Conservation (phyloP, 2,329 filamentous ascomycete species). For the Arthrobotrys iridis region DNA sequence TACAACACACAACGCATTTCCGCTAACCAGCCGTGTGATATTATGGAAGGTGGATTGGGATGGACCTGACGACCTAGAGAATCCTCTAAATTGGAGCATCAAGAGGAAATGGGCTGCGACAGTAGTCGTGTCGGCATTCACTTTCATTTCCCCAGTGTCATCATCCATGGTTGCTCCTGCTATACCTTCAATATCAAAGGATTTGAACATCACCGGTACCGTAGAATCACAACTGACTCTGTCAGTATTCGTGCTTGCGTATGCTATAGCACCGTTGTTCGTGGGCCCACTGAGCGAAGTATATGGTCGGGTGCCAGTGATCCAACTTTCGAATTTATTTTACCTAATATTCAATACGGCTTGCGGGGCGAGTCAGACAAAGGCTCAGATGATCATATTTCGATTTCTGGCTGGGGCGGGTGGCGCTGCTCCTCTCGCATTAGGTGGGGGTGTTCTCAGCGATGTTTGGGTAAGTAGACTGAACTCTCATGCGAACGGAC, state of each 20-base stretch:
- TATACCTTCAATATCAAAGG: slow-evolving; percentile 66
- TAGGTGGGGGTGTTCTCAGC: slow-evolving; percentile 60
- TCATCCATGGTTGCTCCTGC: slow-evolving; percentile 70
- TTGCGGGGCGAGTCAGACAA: slow-evolving; percentile 68
- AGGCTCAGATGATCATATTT: slow-evolving; percentile 68
- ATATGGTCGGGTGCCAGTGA: slow-evolving; percentile 67
- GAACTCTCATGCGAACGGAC: background rate
- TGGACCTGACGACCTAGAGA: slow-evolving; percentile 63
- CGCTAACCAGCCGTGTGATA: background rate
- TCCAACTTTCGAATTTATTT: slow-evolving; percentile 68
- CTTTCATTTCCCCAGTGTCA: slow-evolving; percentile 72
- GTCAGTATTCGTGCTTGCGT: slow-evolving; percentile 69
- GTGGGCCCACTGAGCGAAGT: slow-evolving; percentile 68
- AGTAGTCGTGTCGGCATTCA: slow-evolving; percentile 68
- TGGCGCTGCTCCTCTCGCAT: slow-evolving; percentile 68
- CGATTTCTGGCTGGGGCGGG: slow-evolving; percentile 70
- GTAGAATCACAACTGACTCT: slow-evolving; percentile 65
- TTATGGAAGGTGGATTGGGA: slow-evolving; percentile 39
- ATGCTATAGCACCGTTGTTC: slow-evolving; percentile 67
- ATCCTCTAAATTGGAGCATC: slow-evolving; percentile 69
- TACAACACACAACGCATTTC: slow-evolving; percentile 45
- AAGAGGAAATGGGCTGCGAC: slow-evolving; percentile 70
- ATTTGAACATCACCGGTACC: slow-evolving; percentile 66
- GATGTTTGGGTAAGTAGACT: slow-evolving; percentile 56
- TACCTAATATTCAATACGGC: slow-evolving; percentile 70